Base-by-base conservation (phyloP, 1,284 basidiomycete genomes). In the Termitomyces sp. region DNA sequence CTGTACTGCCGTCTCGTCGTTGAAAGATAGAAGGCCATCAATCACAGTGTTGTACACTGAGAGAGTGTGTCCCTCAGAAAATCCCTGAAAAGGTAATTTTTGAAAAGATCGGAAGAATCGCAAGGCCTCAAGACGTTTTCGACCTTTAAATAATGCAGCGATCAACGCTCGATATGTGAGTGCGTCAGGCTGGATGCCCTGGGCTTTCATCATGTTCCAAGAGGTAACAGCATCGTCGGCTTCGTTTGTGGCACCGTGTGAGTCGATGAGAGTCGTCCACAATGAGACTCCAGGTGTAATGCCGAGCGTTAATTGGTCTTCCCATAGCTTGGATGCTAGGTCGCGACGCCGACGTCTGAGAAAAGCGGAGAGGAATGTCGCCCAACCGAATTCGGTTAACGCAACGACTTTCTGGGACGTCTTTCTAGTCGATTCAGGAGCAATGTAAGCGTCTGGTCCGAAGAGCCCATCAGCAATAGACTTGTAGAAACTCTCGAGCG, bases 251-350 rank as follows among this genome's bases (percentile, higher is more conserved):
- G 76, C 68, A 30, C 74, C 80, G 60, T 83, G 83, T 5, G 82
- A 79, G 53, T 84, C 80, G 44, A 91, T 70, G 41, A 88, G 74
- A 15, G 81, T 77, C 24, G 81, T 88, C 86, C 85, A 90, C 56
- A 80, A 74, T 21, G 73, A 70, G 9, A 78, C 67, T 1, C 76
- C 74, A 15, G 81, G 81, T 36, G 58, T 68, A 19, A 85, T 65
- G 1, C 76, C 77, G n/a, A 78, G 66, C 24, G 66, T 64, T 12
- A 70, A 52, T 70, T 89, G 78, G 59, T 87, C 83, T 38, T 80
- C 73, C 88, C 88, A 90, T 5, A 90, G 62, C 31, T 68, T 68
- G 44, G 76, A 76, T 0, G 82, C 87, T 17, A 84, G 65, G 53
- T 87, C 82, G 41, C 73, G 71, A 44, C 76, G 70, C 30, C 76